Evolutionary conservation across 169 alveolate species (phyloP), one percentile per base, ranked within the genome.

Genomic region (Plasmodium falciparum): DNA sequence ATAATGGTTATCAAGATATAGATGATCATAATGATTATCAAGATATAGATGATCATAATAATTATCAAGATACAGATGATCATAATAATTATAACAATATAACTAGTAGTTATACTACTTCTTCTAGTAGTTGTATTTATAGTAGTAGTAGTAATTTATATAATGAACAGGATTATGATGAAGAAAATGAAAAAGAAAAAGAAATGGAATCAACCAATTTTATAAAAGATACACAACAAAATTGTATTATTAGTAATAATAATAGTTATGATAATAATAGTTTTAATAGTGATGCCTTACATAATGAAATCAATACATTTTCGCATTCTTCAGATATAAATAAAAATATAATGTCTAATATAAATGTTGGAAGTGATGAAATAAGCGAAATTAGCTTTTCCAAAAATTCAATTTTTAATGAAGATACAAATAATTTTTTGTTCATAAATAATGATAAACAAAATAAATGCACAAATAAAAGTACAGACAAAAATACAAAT

Each of bases 321-420:
- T 17, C 12, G 15, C 65, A 56, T 12, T 17, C 17, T 56, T 39
- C 47, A 39, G 20, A 56, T 12, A 56, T 56, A 12, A 6, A 56
- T 56, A 56, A 8, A 56, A 15, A 56, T 56, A 2, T 39, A 61
- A 24, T 62, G 8, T 7, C 15, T 6, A 43, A 24, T 62, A 43
- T 12, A 66, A 66, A 26, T 66, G 29, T 33, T 12, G 17, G 33
- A 62, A 71, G 50, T 3, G 65, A 52, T 71, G 62, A 1, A 9
- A 71, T 71, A 71, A 71, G 80, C 17, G 80, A 71, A 47, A 71
- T 71, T 22, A 71, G 80, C 11, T 9, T 26, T 29, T 15, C 63
- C 2, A 52, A 50, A 71, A 17, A 49, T 6, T 39, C 47, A 5
- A 39, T 39, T 39, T 39, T 39, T 5, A 39, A 39, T 39, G 11